phyloP scores from a whole-genome alignment of 352 stramenopile species.

The Pythium myriotylum region DNA sequence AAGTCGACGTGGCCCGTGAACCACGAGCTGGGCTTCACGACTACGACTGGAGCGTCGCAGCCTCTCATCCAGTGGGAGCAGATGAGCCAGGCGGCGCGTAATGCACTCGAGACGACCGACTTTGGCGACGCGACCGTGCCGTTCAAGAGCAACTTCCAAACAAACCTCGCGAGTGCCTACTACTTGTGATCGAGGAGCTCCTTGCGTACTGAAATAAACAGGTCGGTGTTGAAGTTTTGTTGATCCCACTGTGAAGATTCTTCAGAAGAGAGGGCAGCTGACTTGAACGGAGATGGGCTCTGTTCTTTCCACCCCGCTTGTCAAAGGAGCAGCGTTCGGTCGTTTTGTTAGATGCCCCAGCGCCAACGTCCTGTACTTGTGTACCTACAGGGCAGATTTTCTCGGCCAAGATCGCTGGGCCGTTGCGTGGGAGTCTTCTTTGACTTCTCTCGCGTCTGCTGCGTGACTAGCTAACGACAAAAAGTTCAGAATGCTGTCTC shows the following conservation, averaged over 20 bases:
- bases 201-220: background rate
- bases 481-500: too few relatives aligned
- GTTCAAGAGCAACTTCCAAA: conserved; percentile 16
- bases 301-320: too few relatives aligned
- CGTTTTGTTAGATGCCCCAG: too few relatives aligned
- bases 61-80: conserved; percentile 17
- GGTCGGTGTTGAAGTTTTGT: background rate
- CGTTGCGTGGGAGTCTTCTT: too few relatives aligned
- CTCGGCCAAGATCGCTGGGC: too few relatives aligned
- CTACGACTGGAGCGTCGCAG: background rate
- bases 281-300: too few relatives aligned
- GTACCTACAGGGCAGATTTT: too few relatives aligned
- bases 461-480: too few relatives aligned
- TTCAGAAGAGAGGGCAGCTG: too few relatives aligned
- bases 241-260: background rate
- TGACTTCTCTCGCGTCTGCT: too few relatives aligned
- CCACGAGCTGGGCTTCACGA: conserved; percentile 15
- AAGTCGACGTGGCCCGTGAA: conserved; percentile 12
- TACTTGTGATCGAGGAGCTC: background rate
- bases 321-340: too few relatives aligned
- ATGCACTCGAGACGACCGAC: conserved; percentile 11
- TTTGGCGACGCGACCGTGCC: conserved; percentile 12
- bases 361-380: too few relatives aligned
- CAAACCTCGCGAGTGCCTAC: conserved; percentile 4
- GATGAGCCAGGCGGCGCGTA: background rate